Percentiles rank a stretch among this genome's conserved stretches.
Evolutionary conservation across 2,329 filamentous ascomycete genomes (phyloP).

Genomic region (Coleophoma crateriformis): DNA sequence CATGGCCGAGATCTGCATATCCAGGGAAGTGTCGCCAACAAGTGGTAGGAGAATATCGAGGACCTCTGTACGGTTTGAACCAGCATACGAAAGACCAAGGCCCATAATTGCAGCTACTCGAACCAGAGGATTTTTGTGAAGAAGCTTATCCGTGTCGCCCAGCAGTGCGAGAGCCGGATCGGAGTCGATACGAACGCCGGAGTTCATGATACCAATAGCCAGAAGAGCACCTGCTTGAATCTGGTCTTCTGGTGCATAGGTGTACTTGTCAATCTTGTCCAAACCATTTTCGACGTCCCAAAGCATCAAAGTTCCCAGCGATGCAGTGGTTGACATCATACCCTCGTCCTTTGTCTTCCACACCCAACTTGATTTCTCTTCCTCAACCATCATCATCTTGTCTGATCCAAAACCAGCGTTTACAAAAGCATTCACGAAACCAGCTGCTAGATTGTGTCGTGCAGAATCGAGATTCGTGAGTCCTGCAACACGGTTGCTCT

Average conservation of each 20-base stretch:
- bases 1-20: conserved; percentile 97
- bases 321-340: conserved; percentile 94
- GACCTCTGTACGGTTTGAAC: conserved; percentile 87
- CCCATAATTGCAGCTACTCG: conserved; percentile 91
- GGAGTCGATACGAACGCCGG: conserved; percentile 80
- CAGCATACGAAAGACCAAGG: conserved; percentile 88
- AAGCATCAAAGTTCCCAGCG: conserved; percentile 81
- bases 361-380: conserved; percentile 88
- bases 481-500: conserved; percentile 87
- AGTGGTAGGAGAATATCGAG: conserved; percentile 81
- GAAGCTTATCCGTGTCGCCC: conserved; percentile 72
- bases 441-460: conserved; percentile 89
- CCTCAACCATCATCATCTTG: conserved; percentile 93
- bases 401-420: conserved; percentile 94
- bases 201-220: conserved; percentile 93
- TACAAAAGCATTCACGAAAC: conserved; percentile 94
- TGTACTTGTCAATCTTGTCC: conserved; percentile 92
- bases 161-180: conserved; percentile 88
- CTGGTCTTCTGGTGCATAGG: conserved; percentile 73
- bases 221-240: conserved; percentile 90
- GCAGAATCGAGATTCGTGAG: conserved; percentile 95
- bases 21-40: conserved; percentile 74
- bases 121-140: conserved; percentile 71
- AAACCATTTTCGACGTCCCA: conserved; percentile 93
- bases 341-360: conserved; percentile 99